Percentiles rank a stretch among this genome's conserved stretches.
These are phyloP conservation scores for Bullera alba DNA, from an alignment of 768 basidiomycete genomes.

Conservation along the genomic window DNA sequence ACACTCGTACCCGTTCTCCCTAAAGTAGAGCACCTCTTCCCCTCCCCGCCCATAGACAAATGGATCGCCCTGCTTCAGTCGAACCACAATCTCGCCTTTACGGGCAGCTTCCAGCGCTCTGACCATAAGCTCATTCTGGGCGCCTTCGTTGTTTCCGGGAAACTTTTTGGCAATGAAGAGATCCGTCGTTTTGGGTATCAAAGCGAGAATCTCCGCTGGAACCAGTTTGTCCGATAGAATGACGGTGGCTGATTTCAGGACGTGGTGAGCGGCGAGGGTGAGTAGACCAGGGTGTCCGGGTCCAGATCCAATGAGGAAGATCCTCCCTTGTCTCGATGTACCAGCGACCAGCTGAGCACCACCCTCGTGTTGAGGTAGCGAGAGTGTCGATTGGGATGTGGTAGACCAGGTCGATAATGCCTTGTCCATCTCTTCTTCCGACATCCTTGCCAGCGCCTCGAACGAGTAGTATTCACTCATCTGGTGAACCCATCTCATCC, in stretches of 20 bases:
- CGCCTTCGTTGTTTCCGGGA: conserved; percentile 92
- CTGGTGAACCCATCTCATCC: conserved; percentile 90
- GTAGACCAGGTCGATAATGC: conserved; percentile 49
- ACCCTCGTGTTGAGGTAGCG: conserved; percentile 26
- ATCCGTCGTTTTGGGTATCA: conserved; percentile 63
- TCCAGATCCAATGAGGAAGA: conserved; percentile 86
- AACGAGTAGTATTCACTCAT: conserved; percentile 95
- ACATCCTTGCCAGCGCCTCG: conserved; percentile 63
- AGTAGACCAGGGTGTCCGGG: conserved; percentile 91
- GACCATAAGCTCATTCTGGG: conserved; percentile 91
- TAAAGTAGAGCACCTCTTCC: conserved; percentile 90
- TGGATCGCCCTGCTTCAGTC: conserved; percentile 96
- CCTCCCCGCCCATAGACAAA: conserved; percentile 89
- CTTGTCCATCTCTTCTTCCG: conserved; percentile 60
- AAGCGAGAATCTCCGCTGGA: conserved; percentile 72
- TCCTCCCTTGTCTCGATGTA: conserved; percentile 54
- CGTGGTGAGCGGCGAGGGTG: conserved; percentile 74
- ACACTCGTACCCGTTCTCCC: conserved; percentile 72
- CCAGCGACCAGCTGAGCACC: conserved; percentile 9
- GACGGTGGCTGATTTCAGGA: conserved; percentile 73
- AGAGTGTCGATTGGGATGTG: conserved; percentile 1
- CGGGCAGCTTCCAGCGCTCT: conserved; percentile 75
- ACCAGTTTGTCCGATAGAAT: conserved; percentile 96
- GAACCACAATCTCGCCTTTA: conserved; percentile 74
- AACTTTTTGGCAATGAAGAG: conserved; percentile 92